Percentiles rank a stretch among this genome's conserved stretches.
phyloP scores from a whole-genome alignment of 139 green algal genomes.

The Tetratostichococcus sp. region DNA sequence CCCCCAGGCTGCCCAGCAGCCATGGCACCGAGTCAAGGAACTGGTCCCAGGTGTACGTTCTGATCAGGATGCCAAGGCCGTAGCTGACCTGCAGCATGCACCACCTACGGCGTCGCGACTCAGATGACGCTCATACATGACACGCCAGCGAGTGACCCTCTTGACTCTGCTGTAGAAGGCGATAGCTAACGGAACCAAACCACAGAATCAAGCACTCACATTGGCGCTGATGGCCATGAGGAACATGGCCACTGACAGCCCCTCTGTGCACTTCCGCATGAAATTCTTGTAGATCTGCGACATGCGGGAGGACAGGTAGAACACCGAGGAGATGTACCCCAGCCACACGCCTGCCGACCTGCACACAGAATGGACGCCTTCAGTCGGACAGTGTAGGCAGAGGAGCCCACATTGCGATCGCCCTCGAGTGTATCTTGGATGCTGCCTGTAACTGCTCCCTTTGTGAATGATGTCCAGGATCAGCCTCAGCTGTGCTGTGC shows the following conservation, averaged over 20 bases:
- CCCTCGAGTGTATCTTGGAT: no score
- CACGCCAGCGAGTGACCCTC: no score
- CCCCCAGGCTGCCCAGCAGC: slow-evolving; percentile 80
- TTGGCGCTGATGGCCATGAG: slow-evolving; percentile 74
- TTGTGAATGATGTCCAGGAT: no score
- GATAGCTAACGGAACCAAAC: neutral
- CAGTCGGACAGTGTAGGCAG: no score
- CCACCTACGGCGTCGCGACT: no score
- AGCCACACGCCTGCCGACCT: slow-evolving; percentile 38
- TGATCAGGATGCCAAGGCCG: slow-evolving; percentile 70
- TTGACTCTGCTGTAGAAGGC: no score
- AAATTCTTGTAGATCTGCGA: slow-evolving; percentile 83
- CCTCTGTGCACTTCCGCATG: slow-evolving; percentile 53
- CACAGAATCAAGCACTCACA: slow-evolving; percentile 19
- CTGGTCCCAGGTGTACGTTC: slow-evolving; percentile 32
- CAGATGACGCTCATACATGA: no score
- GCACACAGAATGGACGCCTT: neutral
- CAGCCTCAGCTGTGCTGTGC: no score
- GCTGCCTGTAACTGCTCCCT: no score
- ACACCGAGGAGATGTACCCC: slow-evolving; percentile 61
- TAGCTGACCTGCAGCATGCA: slow-evolving; percentile 39
- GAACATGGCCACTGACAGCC: slow-evolving; percentile 76
- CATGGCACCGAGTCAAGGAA: slow-evolving; percentile 69
- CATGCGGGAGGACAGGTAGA: slow-evolving; percentile 77
- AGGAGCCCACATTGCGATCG: no score